Base-by-base conservation (phyloP, 441 rosid species). In the Arabidopsis hybrid region DNA sequence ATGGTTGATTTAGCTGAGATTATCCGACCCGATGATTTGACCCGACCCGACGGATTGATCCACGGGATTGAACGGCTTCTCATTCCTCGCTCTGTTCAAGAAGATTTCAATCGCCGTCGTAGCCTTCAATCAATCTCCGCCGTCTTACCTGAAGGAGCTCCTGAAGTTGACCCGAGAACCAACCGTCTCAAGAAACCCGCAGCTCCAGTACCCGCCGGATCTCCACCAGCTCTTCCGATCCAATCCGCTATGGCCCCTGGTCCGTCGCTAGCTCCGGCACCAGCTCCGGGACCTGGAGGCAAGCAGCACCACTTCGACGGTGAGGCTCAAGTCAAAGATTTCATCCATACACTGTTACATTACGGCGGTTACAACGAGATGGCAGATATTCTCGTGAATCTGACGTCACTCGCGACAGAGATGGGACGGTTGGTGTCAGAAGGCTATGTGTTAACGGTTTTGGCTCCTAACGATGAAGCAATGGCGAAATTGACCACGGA, bases 311-410 rank as follows among this genome's bases (percentile, higher is more conserved):
- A 86, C 69, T 88, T 88, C 79, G 84, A 87, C 65, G 93, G 93
- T 4, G 85, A 83, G 60, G 81, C 83, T 35, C 93, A 89, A 67
- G 93, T 89, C 36, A 89, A 85, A 65, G 93, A 89, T 40, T 89
- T 89, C 75, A 89, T 89, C 72, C 87, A 87, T 59, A 89, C 93
- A 0, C 65, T 89, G 51, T 45, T 89, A 35, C 91, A 85, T 61
- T 89, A 89, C 76, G 93, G 93, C 1, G 93, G 93, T 1, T 89
- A 89, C 85, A 89, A 87, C 42, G 93, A 89, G 63, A 87, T 89
- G 91, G 93, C 93, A 0, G 93, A 89, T 34, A 87, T 89, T 39
- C 71, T 89, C 26, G 93, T 89, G 62, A 89, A 89, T 72, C 75
- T 89, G 61, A 89, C 93, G 0, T 87, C 93, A 11, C 68, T 89